Conservation (phyloP, 164 flowering plant species). For the Amborella trichopoda region DNA sequence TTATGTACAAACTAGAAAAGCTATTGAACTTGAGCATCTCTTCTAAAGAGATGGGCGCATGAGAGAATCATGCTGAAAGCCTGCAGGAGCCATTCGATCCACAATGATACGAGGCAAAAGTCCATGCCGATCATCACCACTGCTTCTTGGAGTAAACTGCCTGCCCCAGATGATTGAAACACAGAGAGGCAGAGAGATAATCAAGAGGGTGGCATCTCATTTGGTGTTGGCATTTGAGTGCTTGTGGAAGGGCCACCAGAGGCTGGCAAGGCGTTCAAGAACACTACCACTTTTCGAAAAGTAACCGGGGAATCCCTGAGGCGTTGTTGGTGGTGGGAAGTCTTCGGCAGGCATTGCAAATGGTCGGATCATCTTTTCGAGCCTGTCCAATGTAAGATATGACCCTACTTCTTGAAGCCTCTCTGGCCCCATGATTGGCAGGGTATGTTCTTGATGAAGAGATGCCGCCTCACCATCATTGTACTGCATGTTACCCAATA, state of each 20-base stretch:
- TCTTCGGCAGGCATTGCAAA: constrained; percentile 99
- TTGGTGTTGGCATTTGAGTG: constrained; percentile 39
- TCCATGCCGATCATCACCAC: no score
- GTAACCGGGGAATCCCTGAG: constrained; percentile 91
- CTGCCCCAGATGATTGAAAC: no score
- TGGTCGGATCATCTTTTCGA: constrained; percentile 82
- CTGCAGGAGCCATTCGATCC: no score
- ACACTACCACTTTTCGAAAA: constrained; percentile 82
- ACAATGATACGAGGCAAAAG: no score
- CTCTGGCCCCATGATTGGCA: constrained; percentile 97
- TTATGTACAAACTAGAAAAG: no score
- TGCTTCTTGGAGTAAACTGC: no score
- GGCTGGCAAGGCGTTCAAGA: constrained; percentile 82
- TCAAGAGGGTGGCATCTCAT: no score
- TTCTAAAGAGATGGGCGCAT: no score
- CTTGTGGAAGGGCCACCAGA: constrained; percentile 85
- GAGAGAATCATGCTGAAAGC: no score
- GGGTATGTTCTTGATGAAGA: constrained; percentile 85
- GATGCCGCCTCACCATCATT: constrained; percentile 59
- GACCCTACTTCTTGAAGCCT: constrained; percentile 94
- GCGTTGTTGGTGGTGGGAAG: constrained; percentile 70
- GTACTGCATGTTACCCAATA: constrained; percentile 30
- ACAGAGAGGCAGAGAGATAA: no score
- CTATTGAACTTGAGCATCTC: no score
- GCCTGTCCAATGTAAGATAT: constrained; percentile 66